Conservation (phyloP, 208 protist species). For the Leishmania lainsoni region DNA sequence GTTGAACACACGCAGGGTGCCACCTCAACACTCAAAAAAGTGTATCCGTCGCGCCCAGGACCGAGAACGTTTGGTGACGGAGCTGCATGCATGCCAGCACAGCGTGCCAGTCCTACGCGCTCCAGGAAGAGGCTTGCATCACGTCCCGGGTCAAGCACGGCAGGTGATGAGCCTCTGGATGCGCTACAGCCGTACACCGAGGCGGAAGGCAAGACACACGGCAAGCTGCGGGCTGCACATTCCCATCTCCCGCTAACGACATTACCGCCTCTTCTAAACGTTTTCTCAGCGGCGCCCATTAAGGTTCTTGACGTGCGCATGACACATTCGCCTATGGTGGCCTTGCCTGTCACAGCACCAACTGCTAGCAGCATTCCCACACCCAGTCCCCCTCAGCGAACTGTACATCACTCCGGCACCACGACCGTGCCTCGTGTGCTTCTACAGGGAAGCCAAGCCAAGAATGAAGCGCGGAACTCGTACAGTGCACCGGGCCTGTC, state of each 20-base stretch:
- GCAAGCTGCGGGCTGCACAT: neutral
- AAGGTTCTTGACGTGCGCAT: constrained; percentile 20
- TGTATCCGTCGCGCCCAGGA: neutral
- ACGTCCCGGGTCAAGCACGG: neutral
- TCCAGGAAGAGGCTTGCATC: neutral
- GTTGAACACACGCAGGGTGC: neutral
- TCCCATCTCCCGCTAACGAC: neutral
- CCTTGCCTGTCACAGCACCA: no score
- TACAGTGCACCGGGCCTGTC: neutral
- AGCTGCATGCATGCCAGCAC: neutral
- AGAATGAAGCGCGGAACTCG: neutral
- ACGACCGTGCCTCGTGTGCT: neutral
- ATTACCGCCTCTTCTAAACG: neutral
- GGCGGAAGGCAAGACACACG: neutral
- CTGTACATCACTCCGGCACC: neutral
- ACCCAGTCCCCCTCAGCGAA: neutral
- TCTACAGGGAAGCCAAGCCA: neutral
- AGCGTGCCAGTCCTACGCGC: no score
- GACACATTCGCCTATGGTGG: neutral
- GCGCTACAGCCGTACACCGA: neutral
- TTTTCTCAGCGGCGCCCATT: constrained; percentile 13
- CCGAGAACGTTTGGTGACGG: neutral
- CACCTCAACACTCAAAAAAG: neutral
- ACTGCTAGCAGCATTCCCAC: neutral
- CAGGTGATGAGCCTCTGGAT: neutral